Evolutionary conservation across 768 basidiomycete species (phyloP).

Genomic region (Hirschioporus abietinus): DNA sequence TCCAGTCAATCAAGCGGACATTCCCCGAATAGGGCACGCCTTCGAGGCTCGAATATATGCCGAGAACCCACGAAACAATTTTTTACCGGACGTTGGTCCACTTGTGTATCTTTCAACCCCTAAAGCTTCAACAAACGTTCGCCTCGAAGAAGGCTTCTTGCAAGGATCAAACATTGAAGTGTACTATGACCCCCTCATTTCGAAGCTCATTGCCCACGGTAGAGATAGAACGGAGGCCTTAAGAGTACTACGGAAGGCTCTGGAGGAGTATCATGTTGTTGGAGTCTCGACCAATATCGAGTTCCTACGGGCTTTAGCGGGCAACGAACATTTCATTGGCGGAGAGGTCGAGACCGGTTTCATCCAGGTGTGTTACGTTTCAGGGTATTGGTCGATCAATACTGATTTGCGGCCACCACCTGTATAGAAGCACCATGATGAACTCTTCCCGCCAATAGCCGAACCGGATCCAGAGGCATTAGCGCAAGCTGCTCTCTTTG

Average conservation of each 20-base stretch:
- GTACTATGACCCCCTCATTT: constrained; percentile 90
- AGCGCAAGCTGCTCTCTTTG: constrained; percentile 76
- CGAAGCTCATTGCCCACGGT: constrained; percentile 88
- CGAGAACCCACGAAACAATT: constrained; percentile 89
- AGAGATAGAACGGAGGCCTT: constrained; percentile 80
- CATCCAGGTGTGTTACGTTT: constrained; percentile 54
- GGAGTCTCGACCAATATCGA: constrained; percentile 91
- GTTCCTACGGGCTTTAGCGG: constrained; percentile 75
- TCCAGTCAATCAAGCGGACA: constrained; percentile 67
- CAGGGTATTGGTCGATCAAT: not conserved
- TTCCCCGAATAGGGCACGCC: constrained; percentile 87
- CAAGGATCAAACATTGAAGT: constrained; percentile 79
- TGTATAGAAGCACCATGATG: constrained; percentile 75
- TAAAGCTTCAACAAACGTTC: constrained; percentile 58
- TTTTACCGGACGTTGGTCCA: constrained; percentile 85
- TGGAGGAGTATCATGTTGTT: constrained; percentile 87
- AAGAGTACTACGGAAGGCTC: constrained; percentile 68
- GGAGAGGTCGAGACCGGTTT: constrained; percentile 91
- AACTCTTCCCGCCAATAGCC: constrained; percentile 67
- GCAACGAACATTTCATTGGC: constrained; percentile 68
- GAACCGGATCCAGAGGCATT: constrained; percentile 59
- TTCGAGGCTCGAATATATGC: constrained; percentile 96
- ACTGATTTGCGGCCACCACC: not conserved
- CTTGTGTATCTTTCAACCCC: constrained; percentile 82
- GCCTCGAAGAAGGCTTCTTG: constrained; percentile 88